Evolutionary conservation across 371 early-diverging fungal genomes (phyloP).

Genomic region (Umbelopsis sp.): DNA sequence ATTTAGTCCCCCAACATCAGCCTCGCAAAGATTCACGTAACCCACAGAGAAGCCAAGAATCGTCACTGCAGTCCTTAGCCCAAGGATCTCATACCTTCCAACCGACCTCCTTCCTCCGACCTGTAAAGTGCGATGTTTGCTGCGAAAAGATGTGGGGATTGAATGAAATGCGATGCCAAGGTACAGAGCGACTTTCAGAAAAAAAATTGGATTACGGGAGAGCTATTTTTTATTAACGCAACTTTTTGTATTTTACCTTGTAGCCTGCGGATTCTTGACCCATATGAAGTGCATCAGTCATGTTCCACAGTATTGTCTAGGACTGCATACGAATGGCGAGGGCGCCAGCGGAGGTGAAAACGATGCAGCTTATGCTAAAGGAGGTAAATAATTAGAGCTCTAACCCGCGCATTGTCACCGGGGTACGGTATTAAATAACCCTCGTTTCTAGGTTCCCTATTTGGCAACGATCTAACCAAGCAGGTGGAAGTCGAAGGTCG

Average conservation of each 20-base stretch:
- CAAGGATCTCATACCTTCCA: slow-evolving; percentile 62
- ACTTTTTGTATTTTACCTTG: not conserved
- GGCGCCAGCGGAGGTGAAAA: slow-evolving; percentile 15
- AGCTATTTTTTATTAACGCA: not conserved
- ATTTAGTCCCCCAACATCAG: not conserved
- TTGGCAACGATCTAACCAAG: slow-evolving; percentile 43
- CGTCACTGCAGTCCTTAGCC: not conserved
- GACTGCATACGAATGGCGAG: not conserved
- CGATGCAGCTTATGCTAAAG: slow-evolving; percentile 1
- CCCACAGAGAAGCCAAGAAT: slow-evolving; percentile 1
- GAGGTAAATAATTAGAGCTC: slow-evolving; percentile 1
- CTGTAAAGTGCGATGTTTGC: slow-evolving; percentile 82
- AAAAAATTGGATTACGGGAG: not conserved
- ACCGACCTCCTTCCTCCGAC: slow-evolving; percentile 63
- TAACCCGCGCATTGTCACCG: not conserved
- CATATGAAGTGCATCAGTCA: slow-evolving; percentile 41
- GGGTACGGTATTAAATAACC: not conserved
- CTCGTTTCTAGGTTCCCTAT: slow-evolving; percentile 19
- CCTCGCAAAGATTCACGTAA: slow-evolving; percentile 14
- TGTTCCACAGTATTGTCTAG: slow-evolving; percentile 38
- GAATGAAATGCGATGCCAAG: slow-evolving; percentile 76
- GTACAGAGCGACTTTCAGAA: slow-evolving; percentile 33
- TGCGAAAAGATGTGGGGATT: slow-evolving; percentile 86
- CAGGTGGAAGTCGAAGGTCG: slow-evolving; percentile 41
- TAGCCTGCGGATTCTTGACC: slow-evolving; percentile 32